Evolutionary conservation across 176 grass and related monocot species (phyloP).

Genomic region (Poa pratensis): DNA sequence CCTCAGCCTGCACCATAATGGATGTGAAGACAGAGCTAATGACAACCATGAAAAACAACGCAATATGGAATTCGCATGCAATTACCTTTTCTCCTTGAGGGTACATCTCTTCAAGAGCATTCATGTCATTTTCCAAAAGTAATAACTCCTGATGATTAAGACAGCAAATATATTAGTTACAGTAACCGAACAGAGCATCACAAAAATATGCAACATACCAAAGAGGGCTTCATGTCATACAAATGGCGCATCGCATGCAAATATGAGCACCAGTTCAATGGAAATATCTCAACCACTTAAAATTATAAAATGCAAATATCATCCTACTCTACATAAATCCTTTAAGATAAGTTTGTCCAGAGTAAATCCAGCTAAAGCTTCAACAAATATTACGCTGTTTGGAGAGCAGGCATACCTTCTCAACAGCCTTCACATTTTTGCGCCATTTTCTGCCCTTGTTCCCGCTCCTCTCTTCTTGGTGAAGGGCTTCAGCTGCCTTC

Average conservation of each 20-base stretch:
- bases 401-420: slow-evolving; percentile 56
- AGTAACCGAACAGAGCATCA: slow-evolving; percentile 2
- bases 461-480: slow-evolving; percentile 91
- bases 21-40: slow-evolving; percentile 41
- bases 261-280: slow-evolving; percentile 21
- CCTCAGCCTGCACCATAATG: slow-evolving; percentile 76
- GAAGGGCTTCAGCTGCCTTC: slow-evolving; percentile 89
- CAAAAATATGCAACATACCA: neutral
- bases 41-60: slow-evolving; percentile 29
- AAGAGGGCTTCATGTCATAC: neutral
- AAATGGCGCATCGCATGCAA: neutral
- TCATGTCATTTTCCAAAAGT: slow-evolving; percentile 94
- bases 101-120: slow-evolving; percentile 99
- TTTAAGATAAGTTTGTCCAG: slow-evolving; percentile 3
- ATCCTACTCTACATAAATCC: slow-evolving; percentile 9
- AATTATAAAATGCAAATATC: slow-evolving; percentile 1
- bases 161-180: neutral
- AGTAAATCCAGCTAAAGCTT: neutral
- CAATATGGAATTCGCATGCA: slow-evolving; percentile 1
- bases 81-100: slow-evolving; percentile 94
- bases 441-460: slow-evolving; percentile 95
- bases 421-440: slow-evolving; percentile 95
- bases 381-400: neutral
- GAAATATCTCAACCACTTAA: neutral
- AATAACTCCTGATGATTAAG: slow-evolving; percentile 70